phyloP scores from a whole-genome alignment of 208 protist genomes.

The Naegleria fowleri region DNA sequence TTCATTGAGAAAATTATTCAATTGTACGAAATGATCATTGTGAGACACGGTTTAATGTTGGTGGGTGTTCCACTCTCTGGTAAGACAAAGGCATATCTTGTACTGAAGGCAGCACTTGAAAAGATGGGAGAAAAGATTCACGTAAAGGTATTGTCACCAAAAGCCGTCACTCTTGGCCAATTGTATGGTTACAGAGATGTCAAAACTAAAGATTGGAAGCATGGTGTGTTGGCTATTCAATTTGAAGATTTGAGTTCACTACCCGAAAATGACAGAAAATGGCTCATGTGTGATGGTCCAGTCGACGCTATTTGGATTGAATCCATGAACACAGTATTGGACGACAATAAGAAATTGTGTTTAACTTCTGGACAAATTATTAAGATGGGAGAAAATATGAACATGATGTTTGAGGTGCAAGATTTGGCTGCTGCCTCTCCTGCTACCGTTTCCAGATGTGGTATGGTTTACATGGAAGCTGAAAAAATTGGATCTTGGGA shows the following conservation, averaged over 20 bases:
- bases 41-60: constrained; percentile 95
- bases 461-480: constrained; percentile 95
- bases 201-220: constrained; percentile 87
- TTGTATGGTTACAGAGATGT: constrained; percentile 89
- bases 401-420: constrained; percentile 93
- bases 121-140: constrained; percentile 69
- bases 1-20: constrained; percentile 80
- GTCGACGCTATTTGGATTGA: constrained; percentile 99
- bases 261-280: constrained; percentile 74
- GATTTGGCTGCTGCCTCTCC: constrained; percentile 91
- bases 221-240: constrained; percentile 87
- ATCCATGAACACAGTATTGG: constrained; percentile 98
- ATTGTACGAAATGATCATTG: constrained; percentile 92
- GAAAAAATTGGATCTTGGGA: constrained; percentile 79
- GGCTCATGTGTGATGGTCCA: constrained; percentile 91
- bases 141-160: constrained; percentile 85
- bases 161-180: constrained; percentile 86
- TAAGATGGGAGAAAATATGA: constrained; percentile 88
- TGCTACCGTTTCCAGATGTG: constrained; percentile 93
- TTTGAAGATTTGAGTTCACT: constrained; percentile 77
- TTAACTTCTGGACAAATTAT: constrained; percentile 93
- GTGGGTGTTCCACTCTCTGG: constrained; percentile 85
- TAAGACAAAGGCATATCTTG: constrained; percentile 77
- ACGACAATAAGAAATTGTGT: constrained; percentile 97
- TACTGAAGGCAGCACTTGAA: constrained; percentile 69